Evolutionary conservation across 331 rosid species (phyloP).

Genomic region (Erythrophleum ivorense): DNA sequence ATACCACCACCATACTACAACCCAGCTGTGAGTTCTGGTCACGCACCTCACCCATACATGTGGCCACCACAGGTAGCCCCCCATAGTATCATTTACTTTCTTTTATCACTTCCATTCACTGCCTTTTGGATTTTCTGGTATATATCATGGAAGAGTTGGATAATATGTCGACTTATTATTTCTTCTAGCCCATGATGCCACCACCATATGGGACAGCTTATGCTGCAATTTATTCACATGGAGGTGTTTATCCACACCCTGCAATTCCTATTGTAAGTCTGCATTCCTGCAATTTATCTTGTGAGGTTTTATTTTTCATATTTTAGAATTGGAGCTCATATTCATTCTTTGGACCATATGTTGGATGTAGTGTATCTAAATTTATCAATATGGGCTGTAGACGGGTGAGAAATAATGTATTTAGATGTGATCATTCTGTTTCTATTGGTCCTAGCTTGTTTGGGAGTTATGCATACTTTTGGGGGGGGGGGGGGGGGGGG

Average conservation of each 20-base stretch:
- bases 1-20: conserved; percentile 87
- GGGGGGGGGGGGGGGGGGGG: too few relatives aligned
- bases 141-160: conserved; percentile 3
- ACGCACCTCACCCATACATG: conserved; percentile 88
- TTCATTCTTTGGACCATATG: conserved; percentile 25
- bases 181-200: conserved; percentile 82
- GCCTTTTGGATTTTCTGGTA: conserved; percentile 4
- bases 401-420: not conserved
- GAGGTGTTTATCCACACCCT: conserved; percentile 83
- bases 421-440: conserved; percentile 20
- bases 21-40: conserved; percentile 78
- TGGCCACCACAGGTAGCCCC: conserved; percentile 92
- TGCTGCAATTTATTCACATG: conserved; percentile 87
- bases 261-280: conserved; percentile 74
- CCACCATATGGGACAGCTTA: conserved; percentile 81
- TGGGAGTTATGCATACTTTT: not conserved
- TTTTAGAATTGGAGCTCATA: conserved; percentile 13
- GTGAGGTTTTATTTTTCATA: not conserved
- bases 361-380: conserved; percentile 8
- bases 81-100: conserved; percentile 15
- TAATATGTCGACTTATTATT: conserved; percentile 32
- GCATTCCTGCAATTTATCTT: conserved; percentile 13
- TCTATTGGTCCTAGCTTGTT: not conserved
- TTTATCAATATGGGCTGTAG: not conserved
- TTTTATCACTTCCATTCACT: not conserved